Conservation (phyloP, 768 basidiomycete species). For the Glaciozyma martinii region DNA sequence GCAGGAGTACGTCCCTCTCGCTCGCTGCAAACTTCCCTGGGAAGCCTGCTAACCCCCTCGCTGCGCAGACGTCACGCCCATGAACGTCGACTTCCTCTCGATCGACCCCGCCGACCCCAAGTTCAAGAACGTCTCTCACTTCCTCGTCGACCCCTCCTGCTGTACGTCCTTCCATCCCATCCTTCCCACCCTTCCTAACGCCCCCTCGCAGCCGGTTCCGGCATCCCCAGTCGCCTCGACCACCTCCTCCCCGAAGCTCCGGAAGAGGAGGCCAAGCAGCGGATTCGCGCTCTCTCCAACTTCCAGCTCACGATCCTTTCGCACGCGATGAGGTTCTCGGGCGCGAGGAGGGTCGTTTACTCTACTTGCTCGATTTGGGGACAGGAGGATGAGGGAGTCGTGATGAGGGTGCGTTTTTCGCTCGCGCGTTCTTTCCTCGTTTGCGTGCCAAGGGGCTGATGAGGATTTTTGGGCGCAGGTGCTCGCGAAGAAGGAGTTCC, state of each 20-base stretch:
- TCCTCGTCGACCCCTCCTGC: constrained; percentile 91
- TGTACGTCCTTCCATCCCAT: constrained; percentile 89
- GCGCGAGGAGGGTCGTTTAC: constrained; percentile 74
- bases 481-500: constrained; percentile 62
- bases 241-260: constrained; percentile 48
- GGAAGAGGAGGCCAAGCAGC: constrained; percentile 45
- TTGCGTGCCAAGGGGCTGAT: neutral
- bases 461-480: constrained; percentile 41
- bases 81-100: constrained; percentile 74
- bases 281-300: constrained; percentile 69
- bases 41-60: neutral
- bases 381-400: constrained; percentile 86
- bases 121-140: constrained; percentile 66
- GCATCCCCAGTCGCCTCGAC: constrained; percentile 39
- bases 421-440: neutral
- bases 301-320: constrained; percentile 87
- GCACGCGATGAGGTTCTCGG: constrained; percentile 90
- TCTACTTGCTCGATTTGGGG: constrained; percentile 95
- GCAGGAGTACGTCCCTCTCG: constrained; percentile 46
- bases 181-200: constrained; percentile 61
- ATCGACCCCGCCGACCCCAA: constrained; percentile 58
- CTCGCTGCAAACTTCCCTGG: neutral
- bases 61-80: constrained; percentile 51
- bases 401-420: constrained; percentile 41
- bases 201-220: constrained; percentile 24